phyloP scores from a whole-genome alignment of 73 alveolate species.

The Paramecium sexaurelia region DNA sequence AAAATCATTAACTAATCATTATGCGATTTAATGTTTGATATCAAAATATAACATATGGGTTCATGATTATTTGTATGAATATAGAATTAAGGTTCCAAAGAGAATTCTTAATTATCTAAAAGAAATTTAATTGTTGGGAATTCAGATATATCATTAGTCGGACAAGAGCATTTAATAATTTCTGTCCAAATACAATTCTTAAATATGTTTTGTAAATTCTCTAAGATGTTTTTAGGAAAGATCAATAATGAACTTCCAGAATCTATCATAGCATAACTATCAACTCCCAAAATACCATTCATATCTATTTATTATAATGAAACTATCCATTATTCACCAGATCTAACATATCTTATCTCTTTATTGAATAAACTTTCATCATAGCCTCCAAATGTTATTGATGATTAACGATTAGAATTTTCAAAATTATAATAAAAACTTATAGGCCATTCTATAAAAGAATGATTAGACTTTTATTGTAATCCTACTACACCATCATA shows the following conservation, averaged over 20 bases:
- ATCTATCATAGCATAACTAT: neutral
- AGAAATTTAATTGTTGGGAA: neutral
- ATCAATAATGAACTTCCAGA: slow-evolving; percentile 44
- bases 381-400: slow-evolving; percentile 54
- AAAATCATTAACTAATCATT: slow-evolving; percentile 75
- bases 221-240: neutral
- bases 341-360: neutral
- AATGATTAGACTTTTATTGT: slow-evolving; percentile 19
- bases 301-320: neutral
- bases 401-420: slow-evolving; percentile 9
- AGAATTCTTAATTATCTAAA: neutral
- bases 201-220: neutral
- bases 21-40: neutral
- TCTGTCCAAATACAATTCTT: neutral
- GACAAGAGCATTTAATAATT: slow-evolving; percentile 46
- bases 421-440: slow-evolving; percentile 46
- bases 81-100: slow-evolving; percentile 8
- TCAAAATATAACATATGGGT: slow-evolving; percentile 31
- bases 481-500: slow-evolving; percentile 51
- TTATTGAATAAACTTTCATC: neutral
- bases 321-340: neutral
- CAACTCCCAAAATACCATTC: neutral
- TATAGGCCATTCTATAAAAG: slow-evolving; percentile 42
- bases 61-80: slow-evolving; percentile 23
- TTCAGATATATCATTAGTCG: slow-evolving; percentile 8